These are phyloP conservation scores for Trifolium subterraneum DNA, from an alignment of 306 rosid species.

Conservation along the genomic window DNA sequence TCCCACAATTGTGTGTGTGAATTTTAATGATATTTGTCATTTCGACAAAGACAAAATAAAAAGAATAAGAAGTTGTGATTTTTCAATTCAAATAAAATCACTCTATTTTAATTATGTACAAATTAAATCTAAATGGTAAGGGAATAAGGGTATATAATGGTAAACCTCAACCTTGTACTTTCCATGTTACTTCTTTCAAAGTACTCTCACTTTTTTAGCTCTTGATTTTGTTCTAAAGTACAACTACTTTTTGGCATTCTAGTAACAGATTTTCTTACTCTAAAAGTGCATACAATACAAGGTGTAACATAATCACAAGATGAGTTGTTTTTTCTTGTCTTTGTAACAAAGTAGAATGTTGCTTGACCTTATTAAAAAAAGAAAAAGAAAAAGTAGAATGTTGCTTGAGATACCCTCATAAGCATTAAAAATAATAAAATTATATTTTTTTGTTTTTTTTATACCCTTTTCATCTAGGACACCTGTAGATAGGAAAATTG, in stretches of 20 bases:
- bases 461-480: constrained; percentile 28
- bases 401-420: constrained; percentile 73
- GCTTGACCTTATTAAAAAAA: constrained; percentile 46
- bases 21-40: too few species aligned
- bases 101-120: too few species aligned
- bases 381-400: constrained; percentile 53
- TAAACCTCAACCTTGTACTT: constrained; percentile 36
- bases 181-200: constrained; percentile 22
- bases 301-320: constrained; percentile 42
- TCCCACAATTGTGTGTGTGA: too few species aligned
- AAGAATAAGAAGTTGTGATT: too few species aligned
- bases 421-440: constrained; percentile 48
- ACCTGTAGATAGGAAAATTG: constrained; percentile 48
- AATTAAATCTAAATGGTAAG: too few species aligned
- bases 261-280: constrained; percentile 29
- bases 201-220: constrained; percentile 43
- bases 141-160: not conserved
- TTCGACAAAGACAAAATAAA: too few species aligned
- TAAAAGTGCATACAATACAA: constrained; percentile 40
- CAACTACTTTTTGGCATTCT: constrained; percentile 33
- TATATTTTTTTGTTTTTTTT: not conserved
- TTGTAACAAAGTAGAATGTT: constrained; percentile 77
- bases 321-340: constrained; percentile 90
- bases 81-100: not conserved
- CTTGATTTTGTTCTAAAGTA: constrained; percentile 43